Percentiles rank a stretch among this genome's conserved stretches.
Conservation (phyloP, 108 stramenopile species). For the Nitzschia inconspicua region DNA sequence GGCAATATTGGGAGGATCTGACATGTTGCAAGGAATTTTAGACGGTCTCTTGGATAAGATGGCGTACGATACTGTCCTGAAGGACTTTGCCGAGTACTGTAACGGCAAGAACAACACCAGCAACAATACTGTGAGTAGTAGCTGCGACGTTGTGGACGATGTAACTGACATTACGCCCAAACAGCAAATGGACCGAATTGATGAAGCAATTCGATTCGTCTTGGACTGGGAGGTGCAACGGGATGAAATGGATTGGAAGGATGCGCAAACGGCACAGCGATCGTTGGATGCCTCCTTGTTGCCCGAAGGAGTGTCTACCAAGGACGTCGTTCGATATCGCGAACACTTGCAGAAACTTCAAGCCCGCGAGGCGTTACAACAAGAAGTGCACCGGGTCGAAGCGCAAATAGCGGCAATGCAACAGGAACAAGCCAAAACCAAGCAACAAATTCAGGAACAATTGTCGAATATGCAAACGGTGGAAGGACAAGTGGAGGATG, state of each 20-base stretch:
- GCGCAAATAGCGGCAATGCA: slow-evolving; percentile 12
- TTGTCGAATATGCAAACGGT: slow-evolving; percentile 7
- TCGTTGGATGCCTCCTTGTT: slow-evolving; percentile 13
- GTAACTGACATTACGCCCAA: not conserved
- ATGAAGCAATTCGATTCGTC: slow-evolving; percentile 6
- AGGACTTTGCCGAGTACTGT: too few species aligned
- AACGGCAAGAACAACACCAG: too few species aligned
- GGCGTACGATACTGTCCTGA: slow-evolving; percentile 9
- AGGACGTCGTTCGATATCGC: slow-evolving; percentile 20
- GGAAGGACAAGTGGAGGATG: slow-evolving; percentile 12
- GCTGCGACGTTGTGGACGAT: slow-evolving; percentile 1
- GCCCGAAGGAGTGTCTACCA: slow-evolving; percentile 24
- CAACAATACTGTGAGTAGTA: not conserved
- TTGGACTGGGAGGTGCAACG: slow-evolving; percentile 16
- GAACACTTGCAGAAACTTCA: slow-evolving; percentile 1
- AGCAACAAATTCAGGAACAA: slow-evolving; percentile 2
- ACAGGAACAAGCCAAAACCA: not conserved
- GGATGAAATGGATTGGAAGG: slow-evolving; percentile 16
- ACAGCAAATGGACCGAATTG: slow-evolving; percentile 2
- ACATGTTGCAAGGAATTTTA: slow-evolving; percentile 25
- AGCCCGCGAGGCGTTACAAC: not conserved
- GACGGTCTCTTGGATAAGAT: slow-evolving; percentile 32
- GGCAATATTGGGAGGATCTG: slow-evolving; percentile 14
- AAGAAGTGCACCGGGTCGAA: slow-evolving; percentile 8
- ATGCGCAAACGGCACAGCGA: slow-evolving; percentile 18